phyloP scores from a whole-genome alignment of 2,329 filamentous ascomycete genomes.

The Fusarium subtropicale region DNA sequence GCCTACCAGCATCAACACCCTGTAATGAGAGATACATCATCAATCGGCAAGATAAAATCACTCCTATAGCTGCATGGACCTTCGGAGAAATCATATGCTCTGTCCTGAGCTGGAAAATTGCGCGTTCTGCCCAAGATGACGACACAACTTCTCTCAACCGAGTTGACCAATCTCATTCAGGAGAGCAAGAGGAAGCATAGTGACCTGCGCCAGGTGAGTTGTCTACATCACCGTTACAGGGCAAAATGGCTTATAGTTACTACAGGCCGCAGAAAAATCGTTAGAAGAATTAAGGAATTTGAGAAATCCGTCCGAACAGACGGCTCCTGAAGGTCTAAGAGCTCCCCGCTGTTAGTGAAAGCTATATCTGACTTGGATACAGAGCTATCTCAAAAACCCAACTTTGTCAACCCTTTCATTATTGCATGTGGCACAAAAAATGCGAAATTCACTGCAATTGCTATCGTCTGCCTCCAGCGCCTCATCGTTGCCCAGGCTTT shows the following conservation, averaged over 20 bases:
- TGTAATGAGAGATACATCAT: slow-evolving; percentile 33
- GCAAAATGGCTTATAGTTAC: neutral
- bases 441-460: slow-evolving; percentile 88
- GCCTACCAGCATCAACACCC: slow-evolving; percentile 37
- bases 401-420: slow-evolving; percentile 93
- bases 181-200: slow-evolving; percentile 96
- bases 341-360: slow-evolving; percentile 20
- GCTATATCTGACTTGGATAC: slow-evolving; percentile 38
- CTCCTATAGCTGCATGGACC: slow-evolving; percentile 46
- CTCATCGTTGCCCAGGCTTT: slow-evolving; percentile 86
- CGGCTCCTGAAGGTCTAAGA: slow-evolving; percentile 53
- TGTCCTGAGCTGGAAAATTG: slow-evolving; percentile 40
- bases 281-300: slow-evolving; percentile 82
- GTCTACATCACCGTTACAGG: neutral
- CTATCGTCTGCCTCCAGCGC: slow-evolving; percentile 88
- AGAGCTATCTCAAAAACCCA: slow-evolving; percentile 85
- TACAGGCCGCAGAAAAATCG: slow-evolving; percentile 90
- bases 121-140: slow-evolving; percentile 73
- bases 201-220: slow-evolving; percentile 82
- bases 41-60: slow-evolving; percentile 24
- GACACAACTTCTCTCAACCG: slow-evolving; percentile 86
- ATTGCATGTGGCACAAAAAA: slow-evolving; percentile 92
- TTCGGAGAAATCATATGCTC: slow-evolving; percentile 39
- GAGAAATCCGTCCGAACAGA: slow-evolving; percentile 52
- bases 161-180: slow-evolving; percentile 90